Evolutionary conservation across 441 rosid genomes (phyloP).

Genomic region (Populus hybrid): DNA sequence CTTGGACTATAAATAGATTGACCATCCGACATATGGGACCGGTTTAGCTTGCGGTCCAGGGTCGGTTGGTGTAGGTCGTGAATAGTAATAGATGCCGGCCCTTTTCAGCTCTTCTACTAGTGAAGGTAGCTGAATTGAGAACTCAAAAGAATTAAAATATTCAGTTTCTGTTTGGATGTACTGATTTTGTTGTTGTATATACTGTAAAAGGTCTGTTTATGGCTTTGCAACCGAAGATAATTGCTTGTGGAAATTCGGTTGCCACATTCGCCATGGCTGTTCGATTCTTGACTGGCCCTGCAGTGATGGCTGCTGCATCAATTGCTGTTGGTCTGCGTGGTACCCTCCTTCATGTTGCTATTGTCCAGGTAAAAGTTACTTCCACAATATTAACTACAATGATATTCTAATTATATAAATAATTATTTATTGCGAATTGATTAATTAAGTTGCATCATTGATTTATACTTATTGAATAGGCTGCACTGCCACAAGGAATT

Average conservation of each 20-base stretch:
- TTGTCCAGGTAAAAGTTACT: conserved; percentile 65
- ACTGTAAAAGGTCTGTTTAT: conserved; percentile 71
- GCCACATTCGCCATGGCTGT: conserved; percentile 85
- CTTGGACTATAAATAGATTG: conserved; percentile 24
- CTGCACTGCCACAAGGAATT: conserved; percentile 81
- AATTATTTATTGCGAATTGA: no score
- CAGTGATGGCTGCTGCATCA: conserved; percentile 93
- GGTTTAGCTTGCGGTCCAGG: conserved; percentile 34
- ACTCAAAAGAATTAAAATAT: background rate
- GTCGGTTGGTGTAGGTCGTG: conserved; percentile 39
- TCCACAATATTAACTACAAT: background rate
- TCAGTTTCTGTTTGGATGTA: background rate
- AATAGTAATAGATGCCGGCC: conserved; percentile 24
- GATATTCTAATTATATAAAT: background rate
- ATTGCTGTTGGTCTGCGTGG: conserved; percentile 84
- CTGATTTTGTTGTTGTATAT: conserved; percentile 20
- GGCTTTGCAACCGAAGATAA: conserved; percentile 93
- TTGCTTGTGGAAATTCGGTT: conserved; percentile 18
- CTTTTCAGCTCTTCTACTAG: conserved; percentile 2
- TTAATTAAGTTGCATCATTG: background rate
- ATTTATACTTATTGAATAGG: conserved; percentile 34
- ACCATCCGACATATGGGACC: conserved; percentile 62
- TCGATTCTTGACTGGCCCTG: conserved; percentile 90
- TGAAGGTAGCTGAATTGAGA: conserved; percentile 15
- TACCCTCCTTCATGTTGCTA: conserved; percentile 77